Conservation (phyloP, 1,284 basidiomycete genomes). For the Puccinia horiana region DNA sequence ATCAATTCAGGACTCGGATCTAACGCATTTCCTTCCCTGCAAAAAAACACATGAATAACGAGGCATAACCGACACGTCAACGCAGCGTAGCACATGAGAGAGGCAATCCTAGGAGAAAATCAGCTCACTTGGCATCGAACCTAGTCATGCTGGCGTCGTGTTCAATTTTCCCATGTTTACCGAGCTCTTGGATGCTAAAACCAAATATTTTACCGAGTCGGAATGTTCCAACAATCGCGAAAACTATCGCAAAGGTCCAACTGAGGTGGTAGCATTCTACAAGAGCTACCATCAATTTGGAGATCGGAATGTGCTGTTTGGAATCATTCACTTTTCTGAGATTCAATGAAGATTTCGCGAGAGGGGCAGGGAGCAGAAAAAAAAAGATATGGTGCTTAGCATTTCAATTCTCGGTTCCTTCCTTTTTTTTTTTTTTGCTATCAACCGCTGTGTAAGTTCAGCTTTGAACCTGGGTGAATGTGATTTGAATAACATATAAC, state of each 20-base stretch:
- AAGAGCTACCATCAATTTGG: slow-evolving; percentile 15
- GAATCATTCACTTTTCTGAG: slow-evolving; percentile 22
- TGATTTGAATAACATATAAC: background rate
- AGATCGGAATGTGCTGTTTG: slow-evolving; percentile 23
- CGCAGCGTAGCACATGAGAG: background rate
- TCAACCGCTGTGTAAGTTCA: too few relatives aligned
- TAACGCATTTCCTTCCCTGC: slow-evolving; percentile 38
- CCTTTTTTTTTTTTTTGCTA: too few relatives aligned
- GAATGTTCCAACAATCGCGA: slow-evolving; percentile 15
- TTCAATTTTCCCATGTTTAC: slow-evolving; percentile 34
- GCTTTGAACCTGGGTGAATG: too few relatives aligned
- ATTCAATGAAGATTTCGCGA: too few relatives aligned
- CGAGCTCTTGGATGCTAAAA: slow-evolving; percentile 32
- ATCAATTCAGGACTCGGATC: slow-evolving; percentile 24
- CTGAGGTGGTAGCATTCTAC: slow-evolving; percentile 40
- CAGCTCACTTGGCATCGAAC: slow-evolving; percentile 28
- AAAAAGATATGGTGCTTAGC: background rate
- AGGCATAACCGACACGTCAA: background rate
- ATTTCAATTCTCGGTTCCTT: background rate
- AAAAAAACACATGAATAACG: background rate
- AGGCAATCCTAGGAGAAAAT: background rate
- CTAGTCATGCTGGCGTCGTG: slow-evolving; percentile 46
- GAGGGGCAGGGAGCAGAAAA: background rate
- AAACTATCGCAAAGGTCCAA: slow-evolving; percentile 22
- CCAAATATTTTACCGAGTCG: background rate